Evolutionary conservation across 2,329 filamentous ascomycete species (phyloP).

Genomic region (Dothideomycetes sp.): DNA sequence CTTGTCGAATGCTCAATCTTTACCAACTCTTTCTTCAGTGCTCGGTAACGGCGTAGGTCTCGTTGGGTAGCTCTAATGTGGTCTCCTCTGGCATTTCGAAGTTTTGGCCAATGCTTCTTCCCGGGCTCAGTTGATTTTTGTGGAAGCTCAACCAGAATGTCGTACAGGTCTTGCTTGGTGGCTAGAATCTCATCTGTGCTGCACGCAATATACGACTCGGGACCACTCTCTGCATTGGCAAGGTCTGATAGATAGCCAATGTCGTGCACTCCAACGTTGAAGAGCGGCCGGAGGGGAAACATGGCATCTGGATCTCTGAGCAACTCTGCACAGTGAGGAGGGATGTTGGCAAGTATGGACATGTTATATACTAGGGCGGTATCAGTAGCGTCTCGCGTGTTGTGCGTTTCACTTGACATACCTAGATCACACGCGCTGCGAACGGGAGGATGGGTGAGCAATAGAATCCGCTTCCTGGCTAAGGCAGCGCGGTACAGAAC

Average conservation of each 20-base stretch:
- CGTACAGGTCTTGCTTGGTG: slow-evolving; percentile 78
- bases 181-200: slow-evolving; percentile 89
- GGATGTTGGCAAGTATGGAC: slow-evolving; percentile 84
- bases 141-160: slow-evolving; percentile 77
- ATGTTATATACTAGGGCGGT: slow-evolving; percentile 69
- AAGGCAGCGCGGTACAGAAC: slow-evolving; percentile 81
- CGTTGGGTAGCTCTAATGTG: slow-evolving; percentile 78
- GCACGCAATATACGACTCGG: slow-evolving; percentile 74
- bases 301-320: slow-evolving; percentile 49
- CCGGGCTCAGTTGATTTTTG: slow-evolving; percentile 37
- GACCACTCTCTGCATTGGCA: slow-evolving; percentile 28
- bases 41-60: slow-evolving; percentile 69
- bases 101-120: slow-evolving; percentile 53
- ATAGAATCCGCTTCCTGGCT: slow-evolving; percentile 74
- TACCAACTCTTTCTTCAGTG: slow-evolving; percentile 52
- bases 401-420: slow-evolving; percentile 32
- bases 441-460: slow-evolving; percentile 78
- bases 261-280: slow-evolving; percentile 86
- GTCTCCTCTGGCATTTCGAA: slow-evolving; percentile 53
- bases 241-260: slow-evolving; percentile 66
- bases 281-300: slow-evolving; percentile 65
- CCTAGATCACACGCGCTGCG: slow-evolving; percentile 81
- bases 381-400: not conserved
- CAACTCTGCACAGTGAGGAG: slow-evolving; percentile 58
- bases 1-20: slow-evolving; percentile 22